A percentile compares a stretch with the other conserved stretches of the same genome.
phyloP scores from a whole-genome alignment of 768 basidiomycete species.

The Mycena epipterygia region DNA sequence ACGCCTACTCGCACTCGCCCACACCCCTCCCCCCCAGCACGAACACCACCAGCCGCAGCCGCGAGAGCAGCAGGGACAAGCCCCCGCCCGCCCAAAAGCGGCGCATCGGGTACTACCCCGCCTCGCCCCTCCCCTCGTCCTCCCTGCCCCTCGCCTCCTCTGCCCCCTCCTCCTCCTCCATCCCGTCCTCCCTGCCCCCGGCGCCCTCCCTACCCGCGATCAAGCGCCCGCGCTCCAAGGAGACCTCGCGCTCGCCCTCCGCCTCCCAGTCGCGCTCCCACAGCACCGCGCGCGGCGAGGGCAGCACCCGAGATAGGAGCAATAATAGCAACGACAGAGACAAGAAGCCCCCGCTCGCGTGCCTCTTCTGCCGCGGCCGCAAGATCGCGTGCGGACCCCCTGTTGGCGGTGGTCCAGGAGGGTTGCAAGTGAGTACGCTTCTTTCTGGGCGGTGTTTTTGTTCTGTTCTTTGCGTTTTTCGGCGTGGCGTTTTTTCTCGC shows the following conservation, averaged over 20 bases:
- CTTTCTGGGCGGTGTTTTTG: no score
- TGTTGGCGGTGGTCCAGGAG: conserved; percentile 63
- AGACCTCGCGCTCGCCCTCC: no score
- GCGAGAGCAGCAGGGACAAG: no score
- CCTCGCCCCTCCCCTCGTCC: background rate
- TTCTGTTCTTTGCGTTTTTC: background rate
- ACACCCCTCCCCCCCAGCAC: background rate
- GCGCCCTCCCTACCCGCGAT: no score
- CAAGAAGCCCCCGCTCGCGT: conserved; percentile 75
- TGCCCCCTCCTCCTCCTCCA: no score
- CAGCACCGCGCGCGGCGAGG: background rate
- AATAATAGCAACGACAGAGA: background rate
- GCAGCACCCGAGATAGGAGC: background rate
- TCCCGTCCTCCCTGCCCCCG: no score
- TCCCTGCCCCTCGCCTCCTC: background rate
- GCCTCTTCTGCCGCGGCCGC: conserved; percentile 74
- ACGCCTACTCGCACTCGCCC: background rate
- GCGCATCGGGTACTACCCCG: conserved; percentile 4
- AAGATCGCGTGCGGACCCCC: conserved; percentile 81
- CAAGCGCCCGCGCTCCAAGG: no score
- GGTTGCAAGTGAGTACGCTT: conserved; percentile 73
- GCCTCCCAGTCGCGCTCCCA: background rate
- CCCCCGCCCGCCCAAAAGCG: background rate
- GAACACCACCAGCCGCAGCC: background rate
- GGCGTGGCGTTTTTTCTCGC: no score